Evolutionary conservation across 2,329 filamentous ascomycete species (phyloP).

Genomic region (Venturiaceae sp.): DNA sequence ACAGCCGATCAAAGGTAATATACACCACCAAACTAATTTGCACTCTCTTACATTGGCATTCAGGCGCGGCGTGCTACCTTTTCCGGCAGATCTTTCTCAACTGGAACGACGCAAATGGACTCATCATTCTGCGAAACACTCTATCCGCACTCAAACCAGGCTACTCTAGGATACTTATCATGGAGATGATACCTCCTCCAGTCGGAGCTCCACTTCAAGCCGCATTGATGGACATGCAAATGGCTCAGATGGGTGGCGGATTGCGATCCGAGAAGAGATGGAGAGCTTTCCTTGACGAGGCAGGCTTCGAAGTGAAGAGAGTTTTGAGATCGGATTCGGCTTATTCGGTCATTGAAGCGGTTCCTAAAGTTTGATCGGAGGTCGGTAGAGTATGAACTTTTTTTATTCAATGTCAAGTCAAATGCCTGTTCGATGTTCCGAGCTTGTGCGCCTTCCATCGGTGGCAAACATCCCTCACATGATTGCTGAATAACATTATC

Average conservation of each 20-base stretch:
- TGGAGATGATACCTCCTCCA: not conserved
- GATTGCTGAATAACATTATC: no score
- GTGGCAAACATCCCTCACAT: no score
- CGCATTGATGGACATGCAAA: not conserved
- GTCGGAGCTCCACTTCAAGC: not conserved
- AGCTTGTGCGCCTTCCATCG: no score
- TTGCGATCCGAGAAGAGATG: not conserved
- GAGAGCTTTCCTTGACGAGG: not conserved
- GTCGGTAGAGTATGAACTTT: not conserved
- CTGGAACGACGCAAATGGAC: not conserved
- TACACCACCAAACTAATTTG: not conserved
- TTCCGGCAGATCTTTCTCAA: constrained; percentile 2
- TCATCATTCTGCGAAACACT: not conserved
- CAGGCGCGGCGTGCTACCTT: not conserved
- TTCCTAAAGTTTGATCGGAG: not conserved
- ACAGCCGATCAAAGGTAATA: constrained; percentile 3
- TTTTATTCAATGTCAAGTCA: not conserved
- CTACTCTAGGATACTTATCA: not conserved
- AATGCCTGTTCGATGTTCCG: not conserved
- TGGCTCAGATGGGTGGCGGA: not conserved
- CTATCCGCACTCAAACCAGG: not conserved
- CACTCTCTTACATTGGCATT: not conserved
- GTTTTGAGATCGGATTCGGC: not conserved
- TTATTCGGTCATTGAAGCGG: constrained; percentile 2
- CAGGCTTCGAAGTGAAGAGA: not conserved